phyloP scores from a whole-genome alignment of 441 rosid genomes.

The Macaranga tanarius region DNA sequence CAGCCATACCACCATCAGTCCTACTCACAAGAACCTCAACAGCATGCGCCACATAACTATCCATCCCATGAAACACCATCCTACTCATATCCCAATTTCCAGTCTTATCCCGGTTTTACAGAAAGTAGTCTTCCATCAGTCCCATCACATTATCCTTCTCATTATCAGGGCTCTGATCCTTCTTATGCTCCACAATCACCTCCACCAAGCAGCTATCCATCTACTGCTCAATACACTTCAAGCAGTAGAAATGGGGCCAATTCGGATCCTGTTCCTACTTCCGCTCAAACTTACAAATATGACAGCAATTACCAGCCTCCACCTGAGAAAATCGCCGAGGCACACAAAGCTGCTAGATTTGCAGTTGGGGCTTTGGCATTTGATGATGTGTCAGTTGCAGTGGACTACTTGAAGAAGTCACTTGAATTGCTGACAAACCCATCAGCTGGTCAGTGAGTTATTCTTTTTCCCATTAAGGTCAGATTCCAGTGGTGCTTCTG shows the following conservation, averaged over 20 bases:
- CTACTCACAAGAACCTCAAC: constrained; percentile 66
- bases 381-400: constrained; percentile 81
- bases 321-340: constrained; percentile 83
- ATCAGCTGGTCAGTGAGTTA: constrained; percentile 53
- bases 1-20: constrained; percentile 60
- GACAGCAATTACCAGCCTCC: constrained; percentile 79
- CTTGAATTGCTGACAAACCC: constrained; percentile 93
- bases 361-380: constrained; percentile 97
- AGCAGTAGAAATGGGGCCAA: constrained; percentile 42
- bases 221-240: constrained; percentile 53
- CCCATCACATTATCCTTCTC: constrained; percentile 55
- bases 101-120: constrained; percentile 79
- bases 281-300: constrained; percentile 51
- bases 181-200: constrained; percentile 52
- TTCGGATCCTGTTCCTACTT: constrained; percentile 41
- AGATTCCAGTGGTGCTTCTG: background rate
- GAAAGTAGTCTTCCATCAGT: constrained; percentile 80
- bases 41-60: constrained; percentile 49
- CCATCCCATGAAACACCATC: constrained; percentile 57
- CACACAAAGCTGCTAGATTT: constrained; percentile 94
- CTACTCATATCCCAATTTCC: constrained; percentile 72
- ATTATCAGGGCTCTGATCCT: constrained; percentile 66
- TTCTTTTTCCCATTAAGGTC: constrained; percentile 2
- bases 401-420: constrained; percentile 71
- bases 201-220: constrained; percentile 53